A percentile compares a stretch with the other conserved stretches of the same genome.
phyloP scores from a whole-genome alignment of 495 filamentous ascomycete species.

The Penicillium odoratum region DNA sequence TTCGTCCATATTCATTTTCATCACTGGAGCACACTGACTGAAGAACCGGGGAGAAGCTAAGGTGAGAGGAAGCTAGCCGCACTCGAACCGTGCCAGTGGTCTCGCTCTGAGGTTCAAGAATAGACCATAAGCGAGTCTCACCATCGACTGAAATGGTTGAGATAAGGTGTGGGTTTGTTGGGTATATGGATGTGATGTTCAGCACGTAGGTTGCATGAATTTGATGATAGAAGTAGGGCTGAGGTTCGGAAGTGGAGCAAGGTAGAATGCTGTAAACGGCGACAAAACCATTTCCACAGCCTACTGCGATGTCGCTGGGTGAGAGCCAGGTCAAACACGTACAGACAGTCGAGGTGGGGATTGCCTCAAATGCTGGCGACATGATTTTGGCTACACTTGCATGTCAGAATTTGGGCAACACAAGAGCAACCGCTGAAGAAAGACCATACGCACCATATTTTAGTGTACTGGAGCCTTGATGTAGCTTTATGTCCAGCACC shows the following conservation, averaged over 20 bases:
- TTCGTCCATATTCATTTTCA: conserved; percentile 56
- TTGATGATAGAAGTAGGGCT: conserved; percentile 56
- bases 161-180: conserved; percentile 58
- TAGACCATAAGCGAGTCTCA: conserved; percentile 55
- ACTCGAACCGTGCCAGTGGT: conserved; percentile 50
- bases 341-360: conserved; percentile 50
- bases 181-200: conserved; percentile 56
- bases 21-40: conserved; percentile 57
- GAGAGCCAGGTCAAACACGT: conserved; percentile 66
- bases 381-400: conserved; percentile 43
- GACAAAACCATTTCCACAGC: conserved; percentile 62
- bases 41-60: conserved; percentile 58
- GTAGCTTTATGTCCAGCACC: conserved; percentile 55
- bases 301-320: conserved; percentile 57
- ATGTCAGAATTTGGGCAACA: neutral
- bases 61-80: conserved; percentile 46
- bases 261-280: conserved; percentile 56
- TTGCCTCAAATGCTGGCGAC: conserved; percentile 55
- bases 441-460: conserved; percentile 38
- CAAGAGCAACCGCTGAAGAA: neutral
- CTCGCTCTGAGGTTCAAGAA: conserved; percentile 51
- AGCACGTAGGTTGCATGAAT: conserved; percentile 63
- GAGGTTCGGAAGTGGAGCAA: conserved; percentile 25
- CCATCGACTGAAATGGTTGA: conserved; percentile 59
- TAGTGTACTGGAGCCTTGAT: conserved; percentile 22